phyloP scores from a whole-genome alignment of 164 flowering plant species.

The Euptelea pleiosperma region DNA sequence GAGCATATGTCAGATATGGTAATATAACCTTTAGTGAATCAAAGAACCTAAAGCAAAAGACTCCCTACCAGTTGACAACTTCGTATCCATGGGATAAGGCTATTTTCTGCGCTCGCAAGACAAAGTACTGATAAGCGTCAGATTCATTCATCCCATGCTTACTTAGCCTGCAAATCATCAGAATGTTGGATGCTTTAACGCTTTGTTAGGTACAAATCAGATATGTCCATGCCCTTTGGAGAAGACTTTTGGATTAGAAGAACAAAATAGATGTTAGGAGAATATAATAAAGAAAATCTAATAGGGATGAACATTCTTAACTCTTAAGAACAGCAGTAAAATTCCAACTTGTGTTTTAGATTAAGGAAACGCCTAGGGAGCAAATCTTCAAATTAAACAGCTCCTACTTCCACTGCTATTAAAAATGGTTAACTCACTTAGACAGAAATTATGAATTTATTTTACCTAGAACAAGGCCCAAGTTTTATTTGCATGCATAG shows the following conservation, averaged over 20 bases:
- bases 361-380: too few relatives aligned
- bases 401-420: too few relatives aligned
- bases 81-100: slow-evolving; percentile 84
- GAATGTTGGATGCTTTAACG: not conserved
- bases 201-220: not conserved
- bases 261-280: not conserved
- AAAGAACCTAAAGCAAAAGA: not conserved
- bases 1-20: slow-evolving; percentile 7
- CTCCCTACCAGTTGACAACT: slow-evolving; percentile 66
- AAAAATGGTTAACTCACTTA: too few relatives aligned
- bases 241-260: not conserved
- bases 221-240: not conserved
- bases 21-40: not conserved
- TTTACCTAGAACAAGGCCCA: too few relatives aligned
- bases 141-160: slow-evolving; percentile 40
- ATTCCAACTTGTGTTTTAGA: too few relatives aligned
- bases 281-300: not conserved
- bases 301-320: too few relatives aligned
- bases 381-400: too few relatives aligned
- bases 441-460: too few relatives aligned
- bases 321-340: too few relatives aligned
- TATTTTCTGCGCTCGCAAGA: slow-evolving; percentile 73
- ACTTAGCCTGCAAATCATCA: slow-evolving; percentile 48
- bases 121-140: slow-evolving; percentile 74
- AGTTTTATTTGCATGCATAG: too few relatives aligned